Conservation (phyloP, 2,329 filamentous ascomycete genomes). For the Fusarium torulosum region DNA sequence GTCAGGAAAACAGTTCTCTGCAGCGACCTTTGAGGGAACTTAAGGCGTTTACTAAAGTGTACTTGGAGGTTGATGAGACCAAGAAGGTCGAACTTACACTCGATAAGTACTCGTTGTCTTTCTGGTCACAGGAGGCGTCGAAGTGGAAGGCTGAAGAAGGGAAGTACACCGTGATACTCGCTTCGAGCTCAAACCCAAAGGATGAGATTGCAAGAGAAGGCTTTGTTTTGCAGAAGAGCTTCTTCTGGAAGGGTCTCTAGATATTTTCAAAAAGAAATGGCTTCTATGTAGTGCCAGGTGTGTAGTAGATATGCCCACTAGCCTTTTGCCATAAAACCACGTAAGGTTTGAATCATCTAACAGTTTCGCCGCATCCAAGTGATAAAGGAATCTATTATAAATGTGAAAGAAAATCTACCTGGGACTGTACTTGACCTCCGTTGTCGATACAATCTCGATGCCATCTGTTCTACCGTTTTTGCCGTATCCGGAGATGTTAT, state of each 20-base stretch:
- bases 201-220: slow-evolving; percentile 24
- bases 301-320: background rate
- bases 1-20: slow-evolving; percentile 24
- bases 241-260: slow-evolving; percentile 35
- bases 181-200: slow-evolving; percentile 35
- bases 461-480: background rate
- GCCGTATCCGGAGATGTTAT: background rate
- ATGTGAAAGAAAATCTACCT: slow-evolving; percentile 4
- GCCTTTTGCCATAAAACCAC: too few species aligned
- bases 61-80: background rate
- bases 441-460: slow-evolving; percentile 37
- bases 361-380: background rate
- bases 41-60: slow-evolving; percentile 30
- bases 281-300: background rate
- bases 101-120: slow-evolving; percentile 38
- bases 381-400: background rate
- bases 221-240: slow-evolving; percentile 16
- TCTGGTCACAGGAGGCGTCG: slow-evolving; percentile 34
- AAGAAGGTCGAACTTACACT: slow-evolving; percentile 13
- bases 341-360: background rate
- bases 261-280: background rate
- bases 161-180: slow-evolving; percentile 34
- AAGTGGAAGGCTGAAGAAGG: slow-evolving; percentile 41
- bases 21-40: slow-evolving; percentile 33
- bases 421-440: slow-evolving; percentile 29